phyloP scores from a whole-genome alignment of 352 stramenopile genomes.

The Pythium vanterpoolii region DNA sequence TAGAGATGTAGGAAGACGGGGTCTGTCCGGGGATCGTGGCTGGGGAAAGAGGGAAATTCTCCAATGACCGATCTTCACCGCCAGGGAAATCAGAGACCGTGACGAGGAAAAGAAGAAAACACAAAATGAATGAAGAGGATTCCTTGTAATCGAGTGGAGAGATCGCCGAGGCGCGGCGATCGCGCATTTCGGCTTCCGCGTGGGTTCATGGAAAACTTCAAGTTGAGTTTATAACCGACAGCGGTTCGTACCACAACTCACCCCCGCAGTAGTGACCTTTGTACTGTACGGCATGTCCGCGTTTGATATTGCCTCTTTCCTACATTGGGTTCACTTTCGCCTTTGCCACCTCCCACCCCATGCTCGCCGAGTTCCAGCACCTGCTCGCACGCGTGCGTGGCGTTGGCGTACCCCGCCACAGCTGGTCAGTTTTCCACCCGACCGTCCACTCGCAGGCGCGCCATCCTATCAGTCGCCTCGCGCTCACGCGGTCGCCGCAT shows the following conservation, averaged over 20 bases:
- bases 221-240: slow-evolving; percentile 8
- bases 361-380: background rate
- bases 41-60: background rate
- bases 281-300: background rate
- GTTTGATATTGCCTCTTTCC: background rate
- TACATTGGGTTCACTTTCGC: background rate
- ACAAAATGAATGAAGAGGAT: background rate
- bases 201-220: slow-evolving; percentile 1
- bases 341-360: background rate
- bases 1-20: background rate
- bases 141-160: background rate
- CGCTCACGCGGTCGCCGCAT: slow-evolving; percentile 1
- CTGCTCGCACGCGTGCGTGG: slow-evolving; percentile 1
- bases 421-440: slow-evolving; percentile 14
- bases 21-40: background rate
- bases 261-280: background rate
- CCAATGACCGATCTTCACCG: background rate
- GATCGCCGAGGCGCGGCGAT: background rate
- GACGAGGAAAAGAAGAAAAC: background rate
- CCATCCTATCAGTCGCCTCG: slow-evolving; percentile 5
- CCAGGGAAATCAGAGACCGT: background rate
- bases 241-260: background rate
- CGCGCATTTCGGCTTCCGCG: background rate
- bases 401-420: slow-evolving; percentile 8
- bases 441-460: background rate